Evolutionary conservation across 768 basidiomycete species (phyloP), one percentile per base, ranked within the genome.

Genomic region (Leccinum longicurvipes): DNA sequence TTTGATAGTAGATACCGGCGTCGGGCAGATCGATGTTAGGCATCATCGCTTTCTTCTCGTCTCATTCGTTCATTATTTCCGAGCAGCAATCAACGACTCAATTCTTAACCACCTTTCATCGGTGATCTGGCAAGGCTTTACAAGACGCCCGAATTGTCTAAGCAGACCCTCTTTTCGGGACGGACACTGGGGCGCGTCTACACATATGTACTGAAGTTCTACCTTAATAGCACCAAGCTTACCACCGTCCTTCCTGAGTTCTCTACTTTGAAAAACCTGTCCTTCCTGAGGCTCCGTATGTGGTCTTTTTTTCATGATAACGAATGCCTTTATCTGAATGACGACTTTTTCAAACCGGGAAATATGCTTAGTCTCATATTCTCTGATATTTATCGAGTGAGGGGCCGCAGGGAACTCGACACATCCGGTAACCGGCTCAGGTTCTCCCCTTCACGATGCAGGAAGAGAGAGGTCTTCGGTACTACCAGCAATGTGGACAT

Each of bases 361-460:
- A 91, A 91, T 63, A 62, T 65, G 11, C 68, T 91, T 7, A 76
- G 70, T 2, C 73, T 71, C 41, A 67, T 91, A 19, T 88, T 89
- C 2, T 81, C 88, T 0, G 85, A 86, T 50, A 84, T 91, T 29
- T 73, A 69, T n/a, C 73, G 72, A 6, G 73, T 90, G n/a, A 72
- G 64, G 11, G 78, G 79, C 50, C 76, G 90, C 2, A 73, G 74
- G 47, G 79, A 83, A 42, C 75, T 91, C 8, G 86, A 88, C 56
- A 61, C 90, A 4, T 75, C 84, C 0, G 75, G 77, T 51, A 91
- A 91, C 66, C 67, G 70, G 28, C 69, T 91, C 3, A 61, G 67
- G 51, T 86, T 79, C 66, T 68, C 90, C 0, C 89, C 89, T 14
- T 78, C n/a, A n/a, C n/a, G n/a, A n/a, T n/a, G n/a, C n/a, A n/a